phyloP scores from a whole-genome alignment of 2,329 filamentous ascomycete species.

The Phoma sp. region DNA sequence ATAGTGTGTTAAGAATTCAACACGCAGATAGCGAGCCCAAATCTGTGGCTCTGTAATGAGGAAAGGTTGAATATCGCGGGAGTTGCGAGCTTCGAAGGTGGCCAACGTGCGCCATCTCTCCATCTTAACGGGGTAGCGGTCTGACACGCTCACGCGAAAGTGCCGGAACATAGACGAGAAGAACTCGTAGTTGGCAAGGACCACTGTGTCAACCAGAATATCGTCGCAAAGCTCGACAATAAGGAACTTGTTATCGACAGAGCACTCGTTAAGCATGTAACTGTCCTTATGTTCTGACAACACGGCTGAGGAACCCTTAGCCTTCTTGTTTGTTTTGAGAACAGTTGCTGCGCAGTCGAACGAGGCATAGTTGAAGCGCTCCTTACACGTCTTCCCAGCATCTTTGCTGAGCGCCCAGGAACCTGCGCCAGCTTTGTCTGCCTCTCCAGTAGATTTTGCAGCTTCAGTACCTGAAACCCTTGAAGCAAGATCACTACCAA shows the following conservation, averaged over 20 bases:
- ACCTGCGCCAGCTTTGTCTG: slow-evolving; percentile 41
- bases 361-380: slow-evolving; percentile 95
- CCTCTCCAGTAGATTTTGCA: slow-evolving; percentile 25
- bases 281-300: slow-evolving; percentile 97
- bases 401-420: slow-evolving; percentile 75
- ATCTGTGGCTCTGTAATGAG: slow-evolving; percentile 93
- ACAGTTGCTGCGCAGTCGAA: slow-evolving; percentile 96
- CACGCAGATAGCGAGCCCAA: slow-evolving; percentile 89
- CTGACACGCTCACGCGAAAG: slow-evolving; percentile 90
- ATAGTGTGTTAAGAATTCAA: slow-evolving; percentile 93
- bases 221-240: slow-evolving; percentile 92
- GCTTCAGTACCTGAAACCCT: slow-evolving; percentile 23
- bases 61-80: slow-evolving; percentile 92
- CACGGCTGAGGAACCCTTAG: slow-evolving; percentile 87
- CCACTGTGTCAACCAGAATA: slow-evolving; percentile 88
- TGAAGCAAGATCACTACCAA: slow-evolving; percentile 26
- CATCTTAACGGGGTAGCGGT: slow-evolving; percentile 89
- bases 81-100: slow-evolving; percentile 89
- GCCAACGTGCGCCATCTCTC: slow-evolving; percentile 93
- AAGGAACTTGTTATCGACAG: slow-evolving; percentile 86
- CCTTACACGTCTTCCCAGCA: slow-evolving; percentile 96
- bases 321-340: slow-evolving; percentile 84
- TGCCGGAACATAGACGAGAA: slow-evolving; percentile 96
- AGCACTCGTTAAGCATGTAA: slow-evolving; percentile 96
- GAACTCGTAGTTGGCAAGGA: slow-evolving; percentile 98